These are phyloP conservation scores for Acorus calamus DNA, from an alignment of 106 monocot species.

Conservation along the genomic window DNA sequence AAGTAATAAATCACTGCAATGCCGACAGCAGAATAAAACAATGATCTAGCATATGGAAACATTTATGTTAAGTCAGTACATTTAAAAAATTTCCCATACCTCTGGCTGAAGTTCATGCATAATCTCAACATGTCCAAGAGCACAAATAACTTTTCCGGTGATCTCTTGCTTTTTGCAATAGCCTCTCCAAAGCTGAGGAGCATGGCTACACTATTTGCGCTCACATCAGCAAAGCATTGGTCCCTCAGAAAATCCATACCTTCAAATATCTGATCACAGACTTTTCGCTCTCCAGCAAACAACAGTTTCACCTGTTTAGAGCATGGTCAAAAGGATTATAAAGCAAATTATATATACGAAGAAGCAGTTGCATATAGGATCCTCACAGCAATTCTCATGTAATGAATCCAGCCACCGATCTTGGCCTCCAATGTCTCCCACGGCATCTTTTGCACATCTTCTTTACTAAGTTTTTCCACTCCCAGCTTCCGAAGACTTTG, in stretches of 20 bases:
- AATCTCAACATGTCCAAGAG: slow-evolving; percentile 96
- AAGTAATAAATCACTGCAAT: too few relatives aligned
- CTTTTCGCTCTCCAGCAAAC: slow-evolving; percentile 80
- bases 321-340: slow-evolving; percentile 4
- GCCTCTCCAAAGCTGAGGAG: slow-evolving; percentile 98
- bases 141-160: slow-evolving; percentile 95
- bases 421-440: slow-evolving; percentile 64
- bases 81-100: slow-evolving; percentile 25
- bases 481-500: slow-evolving; percentile 51
- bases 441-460: slow-evolving; percentile 66
- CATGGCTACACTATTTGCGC: slow-evolving; percentile 51
- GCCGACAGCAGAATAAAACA: too few relatives aligned
- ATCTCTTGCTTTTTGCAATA: slow-evolving; percentile 87
- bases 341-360: too few relatives aligned
- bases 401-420: slow-evolving; percentile 66
- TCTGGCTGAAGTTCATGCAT: slow-evolving; percentile 92
- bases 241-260: slow-evolving; percentile 51
- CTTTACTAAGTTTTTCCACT: slow-evolving; percentile 51
- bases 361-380: not conserved
- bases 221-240: slow-evolving; percentile 82
- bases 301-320: slow-evolving; percentile 77
- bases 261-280: slow-evolving; percentile 90
- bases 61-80: not conserved
- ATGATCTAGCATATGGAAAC: too few relatives aligned
- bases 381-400: slow-evolving; percentile 63